Evolutionary conservation across 495 filamentous ascomycete species (phyloP).

Genomic region (Penicillium argentinense): DNA sequence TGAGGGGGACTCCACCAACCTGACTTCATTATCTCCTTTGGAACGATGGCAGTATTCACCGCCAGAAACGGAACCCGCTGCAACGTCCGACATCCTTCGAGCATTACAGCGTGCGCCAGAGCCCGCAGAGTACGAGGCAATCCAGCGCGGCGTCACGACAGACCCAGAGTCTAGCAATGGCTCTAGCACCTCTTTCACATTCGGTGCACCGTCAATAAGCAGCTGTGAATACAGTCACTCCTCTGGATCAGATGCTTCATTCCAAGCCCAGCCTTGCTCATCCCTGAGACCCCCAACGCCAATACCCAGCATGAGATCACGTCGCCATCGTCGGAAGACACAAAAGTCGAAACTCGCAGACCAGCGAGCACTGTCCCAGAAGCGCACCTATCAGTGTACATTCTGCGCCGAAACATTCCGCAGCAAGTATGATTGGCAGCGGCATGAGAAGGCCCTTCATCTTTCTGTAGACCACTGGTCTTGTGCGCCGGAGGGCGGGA

Average conservation of each 20-base stretch:
- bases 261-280: not conserved
- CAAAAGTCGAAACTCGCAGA: not conserved
- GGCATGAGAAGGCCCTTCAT: slow-evolving; percentile 76
- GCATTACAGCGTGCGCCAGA: slow-evolving; percentile 42
- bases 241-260: slow-evolving; percentile 13
- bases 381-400: slow-evolving; percentile 58
- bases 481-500: slow-evolving; percentile 60
- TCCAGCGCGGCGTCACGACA: too few species aligned
- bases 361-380: not conserved
- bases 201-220: slow-evolving; percentile 13
- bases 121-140: not conserved
- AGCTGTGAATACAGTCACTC: slow-evolving; percentile 17
- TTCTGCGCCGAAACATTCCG: slow-evolving; percentile 77
- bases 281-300: slow-evolving; percentile 10
- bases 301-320: not conserved
- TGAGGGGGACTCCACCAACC: not conserved
- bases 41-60: slow-evolving; percentile 75
- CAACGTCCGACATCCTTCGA: slow-evolving; percentile 65
- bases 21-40: slow-evolving; percentile 44
- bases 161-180: slow-evolving; percentile 13
- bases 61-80: slow-evolving; percentile 73
- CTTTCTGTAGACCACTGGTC: slow-evolving; percentile 72
- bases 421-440: slow-evolving; percentile 78
- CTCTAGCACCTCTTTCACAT: slow-evolving; percentile 10
- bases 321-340: slow-evolving; percentile 7